A percentile compares a stretch with the other conserved stretches of the same genome.
phyloP scores from a whole-genome alignment of 345 rosid species.

The Toxicodendron radicans region DNA sequence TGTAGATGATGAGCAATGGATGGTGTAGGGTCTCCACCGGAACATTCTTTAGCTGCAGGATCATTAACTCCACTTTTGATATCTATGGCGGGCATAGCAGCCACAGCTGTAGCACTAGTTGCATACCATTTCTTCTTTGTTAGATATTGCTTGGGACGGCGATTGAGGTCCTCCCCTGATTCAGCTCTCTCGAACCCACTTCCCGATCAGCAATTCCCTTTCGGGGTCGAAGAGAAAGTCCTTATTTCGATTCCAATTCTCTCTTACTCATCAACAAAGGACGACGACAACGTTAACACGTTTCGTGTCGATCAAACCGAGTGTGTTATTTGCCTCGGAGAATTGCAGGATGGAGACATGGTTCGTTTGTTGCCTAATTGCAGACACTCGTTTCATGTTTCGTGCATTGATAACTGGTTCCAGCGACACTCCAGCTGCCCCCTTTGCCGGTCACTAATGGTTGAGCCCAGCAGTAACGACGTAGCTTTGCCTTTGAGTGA shows the following conservation, averaged over 20 bases:
- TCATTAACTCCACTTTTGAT: slow-evolving; percentile 40
- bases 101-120: slow-evolving; percentile 24
- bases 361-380: slow-evolving; percentile 68
- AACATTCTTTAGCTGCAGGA: slow-evolving; percentile 3
- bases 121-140: slow-evolving; percentile 37
- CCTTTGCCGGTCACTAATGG: slow-evolving; percentile 48
- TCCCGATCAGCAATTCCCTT: neutral
- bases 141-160: slow-evolving; percentile 25
- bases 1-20: slow-evolving; percentile 22
- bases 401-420: slow-evolving; percentile 76
- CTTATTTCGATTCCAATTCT: slow-evolving; percentile 42
- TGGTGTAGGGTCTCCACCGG: neutral
- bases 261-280: slow-evolving; percentile 20
- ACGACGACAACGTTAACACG: neutral
- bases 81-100: slow-evolving; percentile 34
- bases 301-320: slow-evolving; percentile 31
- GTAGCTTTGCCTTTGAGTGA: neutral
- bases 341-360: slow-evolving; percentile 46
- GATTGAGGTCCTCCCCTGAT: neutral
- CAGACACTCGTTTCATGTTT: slow-evolving; percentile 67
- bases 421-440: slow-evolving; percentile 61
- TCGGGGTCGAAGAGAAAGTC: slow-evolving; percentile 37
- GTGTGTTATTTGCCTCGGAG: slow-evolving; percentile 56
- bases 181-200: neutral
- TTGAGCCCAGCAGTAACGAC: neutral